Evolutionary conservation across 129 eudicot species (phyloP), one percentile per base, ranked within the genome.

Genomic region (Escallonia herrerae): DNA sequence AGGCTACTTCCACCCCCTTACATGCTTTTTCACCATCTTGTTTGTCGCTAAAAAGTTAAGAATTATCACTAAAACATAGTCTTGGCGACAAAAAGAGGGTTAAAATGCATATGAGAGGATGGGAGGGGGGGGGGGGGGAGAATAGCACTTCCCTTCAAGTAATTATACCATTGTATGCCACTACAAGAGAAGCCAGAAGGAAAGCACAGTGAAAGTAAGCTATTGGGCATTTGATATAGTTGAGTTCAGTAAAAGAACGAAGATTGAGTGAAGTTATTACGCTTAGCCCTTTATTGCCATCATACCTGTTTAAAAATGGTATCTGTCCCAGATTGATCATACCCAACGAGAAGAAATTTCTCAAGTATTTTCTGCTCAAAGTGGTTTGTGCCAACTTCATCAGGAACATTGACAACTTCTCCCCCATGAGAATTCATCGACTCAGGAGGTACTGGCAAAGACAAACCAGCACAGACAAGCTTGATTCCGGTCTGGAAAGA

Each of bases 221-320:
- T 53, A n/a, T 53, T 33, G 13, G 12, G 3, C 12, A 51, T 51
- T 51, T n/a, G 12, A n/a, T 51, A 51, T n/a, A 51, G 4, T 51
- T 51, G 14, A 53, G 5, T 45, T 45, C 33, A 15, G 46, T 37
- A 52, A 40, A 66, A 13, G 4, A 54, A 53, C 3, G 51, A n/a
- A 40, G 8, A 0, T 4, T 42, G 40, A 5, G 43, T 39, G 47
- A 39, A 53, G 33, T 22, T 52, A 33, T 12, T 53, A 33, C 37
- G 13, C 3, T 11, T 11, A 2, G 3, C 6, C 43, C 41, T 56
- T 57, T 33, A 4, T 62, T 56, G 68, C 14, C 14, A 40, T 3
- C 46, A 0, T 78, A 88, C 98, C 95, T 94, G 95, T 72, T 94
- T 94, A 67, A 73, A 89, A 44, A 94, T 74, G 63, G 97, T 86